These are phyloP conservation scores for Periconia sp. DNA, from an alignment of 2,329 filamentous ascomycete genomes.

Conservation along the genomic window DNA sequence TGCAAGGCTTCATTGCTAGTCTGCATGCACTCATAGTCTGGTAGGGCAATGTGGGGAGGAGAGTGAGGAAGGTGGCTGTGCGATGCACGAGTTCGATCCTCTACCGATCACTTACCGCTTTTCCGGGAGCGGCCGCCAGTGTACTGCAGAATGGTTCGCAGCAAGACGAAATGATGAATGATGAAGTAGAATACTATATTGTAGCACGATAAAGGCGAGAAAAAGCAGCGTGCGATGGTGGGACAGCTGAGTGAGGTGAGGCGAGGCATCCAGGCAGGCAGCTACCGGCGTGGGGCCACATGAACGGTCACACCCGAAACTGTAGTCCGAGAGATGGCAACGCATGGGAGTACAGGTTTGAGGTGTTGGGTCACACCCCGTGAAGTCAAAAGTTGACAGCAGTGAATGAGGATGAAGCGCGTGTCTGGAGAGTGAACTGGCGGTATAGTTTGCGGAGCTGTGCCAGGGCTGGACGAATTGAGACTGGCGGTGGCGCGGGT, in stretches of 20 bases:
- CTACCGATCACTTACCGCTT: conserved; percentile 14
- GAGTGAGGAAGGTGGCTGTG: conserved; percentile 15
- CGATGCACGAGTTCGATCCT: not conserved
- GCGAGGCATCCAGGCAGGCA: not conserved
- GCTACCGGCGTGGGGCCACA: not conserved
- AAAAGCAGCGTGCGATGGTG: not conserved
- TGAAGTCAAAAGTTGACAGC: not conserved
- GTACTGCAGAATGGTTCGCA: not conserved
- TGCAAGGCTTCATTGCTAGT: not conserved
- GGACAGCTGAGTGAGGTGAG: not conserved
- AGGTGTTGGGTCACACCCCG: not conserved
- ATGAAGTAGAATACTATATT: not conserved
- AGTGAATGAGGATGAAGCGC: too few species aligned
- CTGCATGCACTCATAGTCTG: not conserved
- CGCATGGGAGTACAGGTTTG: not conserved
- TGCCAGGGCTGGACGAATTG: conserved; percentile 2
- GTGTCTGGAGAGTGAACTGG: conserved; percentile 10
- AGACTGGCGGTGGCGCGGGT: not conserved
- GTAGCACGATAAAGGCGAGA: not conserved
- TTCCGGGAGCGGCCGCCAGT: conserved; percentile 18
- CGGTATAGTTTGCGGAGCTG: conserved; percentile 12
- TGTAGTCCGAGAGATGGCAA: not conserved
- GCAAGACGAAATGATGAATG: not conserved
- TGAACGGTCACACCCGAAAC: not conserved
- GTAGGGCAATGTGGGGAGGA: not conserved